Conservation (phyloP, 225 moss, liverwort and hornwort species). For the Pseudoscleropodium purum region DNA sequence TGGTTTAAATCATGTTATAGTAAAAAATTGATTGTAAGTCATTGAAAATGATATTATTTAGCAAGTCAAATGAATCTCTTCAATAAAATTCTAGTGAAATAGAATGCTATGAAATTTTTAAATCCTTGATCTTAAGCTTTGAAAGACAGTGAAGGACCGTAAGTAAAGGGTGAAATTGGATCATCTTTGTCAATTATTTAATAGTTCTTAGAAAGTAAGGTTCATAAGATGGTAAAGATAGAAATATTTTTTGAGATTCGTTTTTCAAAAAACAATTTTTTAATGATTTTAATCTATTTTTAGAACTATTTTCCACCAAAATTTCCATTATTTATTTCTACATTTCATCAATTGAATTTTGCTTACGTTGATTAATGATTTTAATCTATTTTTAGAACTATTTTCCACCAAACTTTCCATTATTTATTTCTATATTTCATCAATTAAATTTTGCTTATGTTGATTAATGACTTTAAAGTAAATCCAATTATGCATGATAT, state of each 20-base stretch:
- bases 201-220: fast-evolving
- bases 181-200: not conserved
- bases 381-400: not conserved
- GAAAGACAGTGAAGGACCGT: not conserved
- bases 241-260: fast-evolving
- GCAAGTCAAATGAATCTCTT: not conserved
- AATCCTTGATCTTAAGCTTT: not conserved
- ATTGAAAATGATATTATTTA: not conserved
- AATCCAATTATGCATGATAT: fast-evolving
- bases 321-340: not conserved
- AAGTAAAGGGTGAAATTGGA: fast-evolving
- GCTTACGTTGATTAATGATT: not conserved
- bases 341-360: not conserved
- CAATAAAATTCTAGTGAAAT: not conserved
- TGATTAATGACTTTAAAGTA: not conserved
- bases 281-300: not conserved
- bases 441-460: not conserved
- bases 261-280: no score
- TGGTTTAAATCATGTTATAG: no score
- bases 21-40: not conserved
- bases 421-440: not conserved
- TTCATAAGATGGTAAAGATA: not conserved
- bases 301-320: not conserved
- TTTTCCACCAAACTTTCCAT: not conserved
- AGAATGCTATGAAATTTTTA: no score